These are phyloP conservation scores for Saccharomyces kudriavzevii DNA, from an alignment of 805 yeast genomes.

Conservation along the genomic window DNA sequence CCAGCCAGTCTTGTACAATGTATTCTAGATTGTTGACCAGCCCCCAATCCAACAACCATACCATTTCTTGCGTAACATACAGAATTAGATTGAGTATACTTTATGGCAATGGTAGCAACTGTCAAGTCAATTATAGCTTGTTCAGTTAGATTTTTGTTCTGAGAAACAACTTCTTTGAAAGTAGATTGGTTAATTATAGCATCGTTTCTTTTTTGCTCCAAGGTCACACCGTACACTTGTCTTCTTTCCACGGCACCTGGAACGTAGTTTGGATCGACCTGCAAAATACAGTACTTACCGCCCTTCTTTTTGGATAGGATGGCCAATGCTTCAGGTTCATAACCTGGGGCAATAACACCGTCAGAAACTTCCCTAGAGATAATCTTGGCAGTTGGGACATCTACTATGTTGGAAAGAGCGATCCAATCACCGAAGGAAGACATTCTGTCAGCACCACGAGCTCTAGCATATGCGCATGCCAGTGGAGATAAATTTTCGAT, in stretches of 20 bases:
- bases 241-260: slow-evolving; percentile 79
- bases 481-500: slow-evolving; percentile 91
- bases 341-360: slow-evolving; percentile 98
- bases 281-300: slow-evolving; percentile 92
- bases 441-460: slow-evolving; percentile 99
- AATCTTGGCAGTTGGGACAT: slow-evolving; percentile 90
- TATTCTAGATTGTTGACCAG: slow-evolving; percentile 97
- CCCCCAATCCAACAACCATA: slow-evolving; percentile 97
- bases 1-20: slow-evolving; percentile 99
- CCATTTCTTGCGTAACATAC: slow-evolving; percentile 98
- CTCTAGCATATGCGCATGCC: slow-evolving; percentile 97
- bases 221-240: slow-evolving; percentile 89
- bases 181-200: slow-evolving; percentile 85
- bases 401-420: slow-evolving; percentile 92
- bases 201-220: slow-evolving; percentile 95
- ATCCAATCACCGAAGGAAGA: slow-evolving; percentile 97
- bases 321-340: slow-evolving; percentile 82
- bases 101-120: slow-evolving; percentile 93
- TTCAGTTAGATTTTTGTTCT: slow-evolving; percentile 77
- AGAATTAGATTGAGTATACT: slow-evolving; percentile 97
- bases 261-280: slow-evolving; percentile 86
- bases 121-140: slow-evolving; percentile 89
- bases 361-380: slow-evolving; percentile 95
- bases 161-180: slow-evolving; percentile 84
- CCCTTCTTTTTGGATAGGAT: slow-evolving; percentile 85